These are phyloP conservation scores for Claviceps sp. DNA, from an alignment of 2,329 filamentous ascomycete species.

Conservation along the genomic window DNA sequence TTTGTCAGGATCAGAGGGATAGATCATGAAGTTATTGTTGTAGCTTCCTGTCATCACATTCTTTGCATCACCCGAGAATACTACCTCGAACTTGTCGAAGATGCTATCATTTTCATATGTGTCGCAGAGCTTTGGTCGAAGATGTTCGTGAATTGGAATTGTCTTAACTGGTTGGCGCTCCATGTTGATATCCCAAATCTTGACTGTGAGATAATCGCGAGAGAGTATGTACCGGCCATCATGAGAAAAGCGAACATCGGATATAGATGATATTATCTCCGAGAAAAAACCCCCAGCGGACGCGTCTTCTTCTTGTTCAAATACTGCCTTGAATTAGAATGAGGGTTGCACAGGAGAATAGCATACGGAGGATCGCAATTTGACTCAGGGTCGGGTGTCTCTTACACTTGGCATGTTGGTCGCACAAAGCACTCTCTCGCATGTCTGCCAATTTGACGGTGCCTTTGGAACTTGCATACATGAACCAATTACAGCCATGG, in stretches of 20 bases:
- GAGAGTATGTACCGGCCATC: slow-evolving; percentile 96
- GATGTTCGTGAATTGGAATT: slow-evolving; percentile 95
- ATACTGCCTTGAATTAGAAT: slow-evolving; percentile 47
- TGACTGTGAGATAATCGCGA: slow-evolving; percentile 94
- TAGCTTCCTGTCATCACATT: slow-evolving; percentile 99
- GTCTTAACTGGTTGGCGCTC: slow-evolving; percentile 95
- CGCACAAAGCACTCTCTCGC: slow-evolving; percentile 91
- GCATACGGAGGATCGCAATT: no score
- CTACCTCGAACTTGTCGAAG: slow-evolving; percentile 99
- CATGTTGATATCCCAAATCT: slow-evolving; percentile 99
- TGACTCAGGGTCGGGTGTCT: neutral
- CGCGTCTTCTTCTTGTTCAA: slow-evolving; percentile 97
- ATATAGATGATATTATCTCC: slow-evolving; percentile 98
- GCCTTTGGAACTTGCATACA: slow-evolving; percentile 98
- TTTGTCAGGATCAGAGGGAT: slow-evolving; percentile 88
- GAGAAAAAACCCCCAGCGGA: slow-evolving; percentile 97
- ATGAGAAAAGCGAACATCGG: slow-evolving; percentile 92
- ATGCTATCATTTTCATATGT: slow-evolving; percentile 99
- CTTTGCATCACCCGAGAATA: slow-evolving; percentile 95
- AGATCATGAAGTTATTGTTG: slow-evolving; percentile 99
- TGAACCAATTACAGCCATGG: slow-evolving; percentile 97
- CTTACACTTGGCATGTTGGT: slow-evolving; percentile 86
- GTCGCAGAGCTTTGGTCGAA: slow-evolving; percentile 86
- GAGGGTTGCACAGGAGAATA: no score
- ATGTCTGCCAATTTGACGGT: slow-evolving; percentile 98